A percentile compares a stretch with the other conserved stretches of the same genome.
phyloP scores from a whole-genome alignment of 2,329 filamentous ascomycete genomes.

The Paraphaeosphaeria minitans region DNA sequence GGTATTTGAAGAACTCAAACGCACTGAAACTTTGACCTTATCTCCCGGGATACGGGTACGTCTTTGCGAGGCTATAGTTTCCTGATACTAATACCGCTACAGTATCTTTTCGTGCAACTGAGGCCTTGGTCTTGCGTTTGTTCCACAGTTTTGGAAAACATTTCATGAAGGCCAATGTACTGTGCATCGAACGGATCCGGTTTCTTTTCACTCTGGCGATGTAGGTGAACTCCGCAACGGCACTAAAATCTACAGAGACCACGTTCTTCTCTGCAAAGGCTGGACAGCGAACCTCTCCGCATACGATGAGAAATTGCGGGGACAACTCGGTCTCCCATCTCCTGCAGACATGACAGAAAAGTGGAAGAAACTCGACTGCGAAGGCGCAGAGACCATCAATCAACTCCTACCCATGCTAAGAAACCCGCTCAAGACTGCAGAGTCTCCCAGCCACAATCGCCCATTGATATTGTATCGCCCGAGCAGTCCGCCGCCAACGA shows the following conservation, averaged over 20 bases:
- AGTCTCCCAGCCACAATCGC: not conserved
- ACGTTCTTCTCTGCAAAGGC: not conserved
- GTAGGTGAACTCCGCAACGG: not conserved
- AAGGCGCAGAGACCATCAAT: not conserved
- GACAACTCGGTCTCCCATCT: not conserved
- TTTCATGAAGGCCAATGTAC: not conserved
- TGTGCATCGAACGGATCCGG: not conserved
- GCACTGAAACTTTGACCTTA: not conserved
- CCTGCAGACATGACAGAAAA: not conserved
- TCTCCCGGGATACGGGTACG: not conserved
- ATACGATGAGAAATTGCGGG: not conserved
- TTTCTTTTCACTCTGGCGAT: not conserved
- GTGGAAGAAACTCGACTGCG: not conserved
- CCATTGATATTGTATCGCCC: not conserved
- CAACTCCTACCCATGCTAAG: not conserved
- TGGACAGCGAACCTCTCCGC: not conserved
- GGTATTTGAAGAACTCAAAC: not conserved
- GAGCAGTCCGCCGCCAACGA: not conserved
- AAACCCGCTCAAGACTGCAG: not conserved
- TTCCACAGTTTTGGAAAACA: not conserved
- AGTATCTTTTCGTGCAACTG: not conserved
- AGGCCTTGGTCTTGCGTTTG: not conserved
- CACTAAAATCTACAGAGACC: not conserved
- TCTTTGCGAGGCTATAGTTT: not conserved
- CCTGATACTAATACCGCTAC: not conserved